Conservation (phyloP, 78 protist species). For the Andalucia godoyi region DNA sequence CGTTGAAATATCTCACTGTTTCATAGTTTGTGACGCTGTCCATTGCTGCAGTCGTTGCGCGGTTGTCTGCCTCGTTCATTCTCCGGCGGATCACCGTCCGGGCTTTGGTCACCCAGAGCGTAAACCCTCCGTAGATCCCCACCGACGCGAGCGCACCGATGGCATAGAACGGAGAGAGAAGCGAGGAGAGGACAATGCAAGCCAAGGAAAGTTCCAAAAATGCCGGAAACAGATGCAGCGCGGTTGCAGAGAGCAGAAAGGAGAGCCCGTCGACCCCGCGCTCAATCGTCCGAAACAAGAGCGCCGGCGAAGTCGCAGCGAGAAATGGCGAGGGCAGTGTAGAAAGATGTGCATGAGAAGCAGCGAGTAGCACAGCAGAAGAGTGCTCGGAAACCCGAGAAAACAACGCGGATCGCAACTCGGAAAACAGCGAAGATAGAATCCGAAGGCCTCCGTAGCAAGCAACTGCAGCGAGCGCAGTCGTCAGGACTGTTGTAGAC, state of each 20-base stretch:
- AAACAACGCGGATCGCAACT: slow-evolving; percentile 56
- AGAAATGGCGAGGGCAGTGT: slow-evolving; percentile 65
- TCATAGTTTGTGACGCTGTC: slow-evolving; percentile 67
- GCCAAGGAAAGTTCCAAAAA: slow-evolving; percentile 72
- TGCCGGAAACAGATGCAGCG: slow-evolving; percentile 77
- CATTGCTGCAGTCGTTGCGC: slow-evolving; percentile 4
- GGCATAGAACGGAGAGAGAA: slow-evolving; percentile 32
- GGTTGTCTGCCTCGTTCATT: slow-evolving; percentile 47
- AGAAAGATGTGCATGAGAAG: slow-evolving; percentile 57
- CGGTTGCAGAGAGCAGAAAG: slow-evolving; percentile 41
- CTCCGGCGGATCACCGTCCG: slow-evolving; percentile 27
- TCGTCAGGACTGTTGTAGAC: too few species aligned
- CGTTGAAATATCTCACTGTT: slow-evolving; percentile 74
- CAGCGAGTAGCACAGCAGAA: slow-evolving; percentile 27
- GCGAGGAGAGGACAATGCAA: slow-evolving; percentile 28
- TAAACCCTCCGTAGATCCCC: slow-evolving; percentile 58
- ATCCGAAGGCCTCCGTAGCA: too few species aligned
- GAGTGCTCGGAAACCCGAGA: slow-evolving; percentile 63
- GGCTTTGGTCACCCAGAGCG: slow-evolving; percentile 60
- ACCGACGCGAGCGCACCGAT: slow-evolving; percentile 31
- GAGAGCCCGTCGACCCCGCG: slow-evolving; percentile 63
- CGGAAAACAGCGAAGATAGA: background rate
- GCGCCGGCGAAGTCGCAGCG: slow-evolving; percentile 67
- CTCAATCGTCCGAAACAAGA: slow-evolving; percentile 60
- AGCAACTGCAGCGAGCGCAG: too few species aligned